These are phyloP conservation scores for Solanum commersonii DNA, from an alignment of 257 asterid species.

Conservation along the genomic window DNA sequence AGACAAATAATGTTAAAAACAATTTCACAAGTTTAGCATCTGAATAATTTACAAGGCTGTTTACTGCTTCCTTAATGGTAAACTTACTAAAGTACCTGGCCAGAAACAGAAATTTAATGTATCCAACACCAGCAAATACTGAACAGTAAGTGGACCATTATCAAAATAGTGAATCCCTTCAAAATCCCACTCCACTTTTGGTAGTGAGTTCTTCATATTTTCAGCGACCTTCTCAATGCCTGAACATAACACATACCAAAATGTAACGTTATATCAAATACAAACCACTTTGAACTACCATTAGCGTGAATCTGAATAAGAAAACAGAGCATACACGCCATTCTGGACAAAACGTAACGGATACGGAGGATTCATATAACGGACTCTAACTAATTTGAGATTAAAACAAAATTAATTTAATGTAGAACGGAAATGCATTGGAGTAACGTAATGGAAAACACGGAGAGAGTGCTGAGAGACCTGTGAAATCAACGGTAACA, in stretches of 20 bases:
- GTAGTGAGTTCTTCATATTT: conserved; percentile 52
- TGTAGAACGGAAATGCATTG: neutral
- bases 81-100: conserved; percentile 59
- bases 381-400: neutral
- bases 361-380: neutral
- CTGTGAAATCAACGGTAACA: conserved; percentile 64
- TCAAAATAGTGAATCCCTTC: conserved; percentile 96
- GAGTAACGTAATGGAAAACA: neutral
- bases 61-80: neutral
- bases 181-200: conserved; percentile 90
- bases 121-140: conserved; percentile 85
- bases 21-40: neutral
- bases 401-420: neutral
- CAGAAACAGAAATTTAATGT: conserved; percentile 95
- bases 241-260: conserved; percentile 10
- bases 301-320: neutral
- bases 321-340: neutral
- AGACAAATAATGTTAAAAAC: neutral
- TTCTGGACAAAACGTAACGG: neutral
- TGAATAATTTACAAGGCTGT: neutral
- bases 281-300: neutral
- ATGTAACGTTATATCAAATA: neutral
- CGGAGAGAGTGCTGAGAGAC: conserved; percentile 22
- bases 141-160: conserved; percentile 88
- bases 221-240: conserved; percentile 75